Evolutionary conservation across 2,329 filamentous ascomycete genomes (phyloP), one percentile per base, ranked within the genome.

Genomic region (Cryphonectria naterciae): DNA sequence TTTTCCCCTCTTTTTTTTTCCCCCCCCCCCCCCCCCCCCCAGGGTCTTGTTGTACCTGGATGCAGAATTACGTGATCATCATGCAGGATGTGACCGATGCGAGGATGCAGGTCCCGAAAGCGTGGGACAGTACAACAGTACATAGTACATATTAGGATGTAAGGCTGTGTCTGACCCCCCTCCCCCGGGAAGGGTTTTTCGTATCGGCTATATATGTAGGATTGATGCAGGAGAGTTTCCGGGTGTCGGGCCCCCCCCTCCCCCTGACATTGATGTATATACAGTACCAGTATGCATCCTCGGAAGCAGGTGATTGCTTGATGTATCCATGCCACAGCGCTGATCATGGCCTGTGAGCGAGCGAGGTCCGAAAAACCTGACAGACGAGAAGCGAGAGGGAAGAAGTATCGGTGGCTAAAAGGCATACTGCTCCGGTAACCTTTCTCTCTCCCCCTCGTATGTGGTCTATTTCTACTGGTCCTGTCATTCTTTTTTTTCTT

Each of bases 41-140:
- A n/a, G n/a, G n/a, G n/a, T n/a, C n/a, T n/a, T n/a, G n/a, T n/a
- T 52, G 15, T 19, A 58, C 28, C 28, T 58, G 54, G 13, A 7
- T 8, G 54, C 25, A 58, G 11, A 15, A 32, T 17, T 58, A 61
- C 35, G 22, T 22, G 58, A 61, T 25, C 35, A 61, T 25, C 22
- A n/a, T 8, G 35, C 65, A 60, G 65, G 13, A 25, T 52, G 49
- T 43, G 49, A 67, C 60, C 65, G 65, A 60, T 43, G 52, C 37
- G 39, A 46, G 22, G 61, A 61, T 61, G 58, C 58, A 58, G 58
- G 58, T 61, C 58, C 58, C 58, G 35, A 61, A 37, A 35, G 19
- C 32, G 19, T 25, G 35, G 58, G 46, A 49, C 46, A n/a, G 46
- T 49, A 10, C 46, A 2, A 32, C 32, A 32, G 32, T 32, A 49